Evolutionary conservation across 1,139 yeast genomes (phyloP).

Genomic region (Lizanozyma gosingica): DNA sequence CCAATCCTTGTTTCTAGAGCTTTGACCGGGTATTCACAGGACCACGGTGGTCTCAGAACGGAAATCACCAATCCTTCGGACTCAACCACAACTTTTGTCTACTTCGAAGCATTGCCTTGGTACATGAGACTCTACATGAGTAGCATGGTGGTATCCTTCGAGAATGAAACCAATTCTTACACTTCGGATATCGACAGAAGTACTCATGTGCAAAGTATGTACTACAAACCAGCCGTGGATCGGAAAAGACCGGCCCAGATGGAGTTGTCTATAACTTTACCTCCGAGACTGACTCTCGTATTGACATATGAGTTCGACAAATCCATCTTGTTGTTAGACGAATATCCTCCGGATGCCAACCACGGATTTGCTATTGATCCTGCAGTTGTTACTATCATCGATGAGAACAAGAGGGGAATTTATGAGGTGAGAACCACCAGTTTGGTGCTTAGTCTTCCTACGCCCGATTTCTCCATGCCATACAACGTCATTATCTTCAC

Average conservation of each 20-base stretch:
- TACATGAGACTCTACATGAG: slow-evolving; percentile 62
- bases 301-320: slow-evolving; percentile 80
- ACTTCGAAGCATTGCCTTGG: slow-evolving; percentile 90
- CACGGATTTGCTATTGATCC: slow-evolving; percentile 96
- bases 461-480: slow-evolving; percentile 99
- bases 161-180: slow-evolving; percentile 14
- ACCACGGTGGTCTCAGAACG: slow-evolving; percentile 80
- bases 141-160: neutral
- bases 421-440: slow-evolving; percentile 79
- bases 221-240: slow-evolving; percentile 73
- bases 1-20: slow-evolving; percentile 78
- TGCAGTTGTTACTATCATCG: slow-evolving; percentile 56
- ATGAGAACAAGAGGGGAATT: slow-evolving; percentile 15
- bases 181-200: slow-evolving; percentile 17
- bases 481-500: slow-evolving; percentile 93
- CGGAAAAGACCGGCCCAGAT: slow-evolving; percentile 76
- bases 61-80: slow-evolving; percentile 59
- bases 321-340: slow-evolving; percentile 73
- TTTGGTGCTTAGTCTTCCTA: slow-evolving; percentile 75
- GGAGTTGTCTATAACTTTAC: slow-evolving; percentile 58
- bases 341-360: slow-evolving; percentile 98
- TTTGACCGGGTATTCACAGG: slow-evolving; percentile 86
- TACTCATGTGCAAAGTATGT: slow-evolving; percentile 37
- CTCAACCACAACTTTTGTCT: slow-evolving; percentile 40
- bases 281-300: slow-evolving; percentile 54